A percentile compares a stretch with the other conserved stretches of the same genome.
These are phyloP conservation scores for Persicaria maculosa DNA, from an alignment of 148 eudicot species.

Conservation along the genomic window DNA sequence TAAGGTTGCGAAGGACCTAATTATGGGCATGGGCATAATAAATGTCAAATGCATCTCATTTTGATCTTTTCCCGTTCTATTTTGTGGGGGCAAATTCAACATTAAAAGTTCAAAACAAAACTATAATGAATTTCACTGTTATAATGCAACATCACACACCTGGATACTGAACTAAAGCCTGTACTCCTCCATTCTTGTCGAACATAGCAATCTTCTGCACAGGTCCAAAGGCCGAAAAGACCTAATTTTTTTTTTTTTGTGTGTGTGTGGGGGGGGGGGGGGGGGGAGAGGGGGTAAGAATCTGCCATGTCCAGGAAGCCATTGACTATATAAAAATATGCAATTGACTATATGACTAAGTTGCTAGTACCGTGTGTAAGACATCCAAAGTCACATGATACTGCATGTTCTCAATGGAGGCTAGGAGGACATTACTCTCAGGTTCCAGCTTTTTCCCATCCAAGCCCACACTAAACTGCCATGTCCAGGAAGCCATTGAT, in stretches of 20 bases:
- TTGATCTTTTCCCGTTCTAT: not conserved
- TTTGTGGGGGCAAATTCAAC: not conserved
- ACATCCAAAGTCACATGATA: conserved; percentile 90
- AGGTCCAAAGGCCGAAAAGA: conserved; percentile 88
- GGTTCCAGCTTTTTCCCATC: conserved; percentile 87
- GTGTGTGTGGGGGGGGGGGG: too few species aligned
- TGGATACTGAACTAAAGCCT: conserved; percentile 94
- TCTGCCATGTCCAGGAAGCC: too few species aligned
- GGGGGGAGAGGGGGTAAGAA: not conserved
- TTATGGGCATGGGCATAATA: not conserved
- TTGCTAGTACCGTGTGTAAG: conserved; percentile 58
- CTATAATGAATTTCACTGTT: not conserved
- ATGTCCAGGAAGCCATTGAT: not conserved
- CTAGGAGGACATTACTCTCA: conserved; percentile 94
- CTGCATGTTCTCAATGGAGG: conserved; percentile 95
- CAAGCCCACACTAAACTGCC: conserved; percentile 57
- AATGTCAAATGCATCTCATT: not conserved
- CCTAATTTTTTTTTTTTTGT: conserved; percentile 29
- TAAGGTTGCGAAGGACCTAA: too few species aligned
- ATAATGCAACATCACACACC: conserved; percentile 28
- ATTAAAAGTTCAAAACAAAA: not conserved
- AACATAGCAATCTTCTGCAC: conserved; percentile 98
- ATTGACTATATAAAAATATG: not conserved
- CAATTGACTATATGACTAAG: not conserved
- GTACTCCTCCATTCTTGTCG: conserved; percentile 94